Evolutionary conservation across 2,329 filamentous ascomycete species (phyloP), one percentile per base, ranked within the genome.

Genomic region (Penicillium corylophilum): DNA sequence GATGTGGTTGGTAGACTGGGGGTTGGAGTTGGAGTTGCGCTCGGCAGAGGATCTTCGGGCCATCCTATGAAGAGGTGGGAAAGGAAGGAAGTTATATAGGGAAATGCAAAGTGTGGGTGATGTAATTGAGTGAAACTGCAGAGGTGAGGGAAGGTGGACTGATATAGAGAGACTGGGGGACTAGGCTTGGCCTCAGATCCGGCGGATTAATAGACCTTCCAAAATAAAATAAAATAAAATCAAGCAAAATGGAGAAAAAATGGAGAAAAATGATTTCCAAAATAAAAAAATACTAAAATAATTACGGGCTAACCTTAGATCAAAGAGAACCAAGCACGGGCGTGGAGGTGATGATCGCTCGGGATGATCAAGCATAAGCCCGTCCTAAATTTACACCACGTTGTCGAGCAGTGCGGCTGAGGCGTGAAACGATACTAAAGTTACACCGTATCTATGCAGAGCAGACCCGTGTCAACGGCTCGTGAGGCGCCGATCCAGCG

Each of bases 291-390:
- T 43, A 47, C 16, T 44, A 57, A 53, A 53, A 52, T 50, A 54
- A 54, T 45, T 23, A n/a, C 45, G 23, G 36, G 44, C 49, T 51
- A 57, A 55, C 54, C 51, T 60, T 56, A 59, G 57, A 62, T 62
- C 55, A 48, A 46, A 45, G 47, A 46, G 48, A 53, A 54, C 51
- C 40, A 46, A 55, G 55, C 57, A 60, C 57, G 53, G 59, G 53
- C 57, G 57, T 56, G 59, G 59, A 57, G 55, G 57, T 41, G 50
- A 50, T 54, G 56, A 61, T 61, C 59, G 56, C 54, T 57, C 59
- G 59, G 59, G 59, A 62, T 52, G 59, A 62, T 61, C 57, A 61
- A 61, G 57, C 35, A 50, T 56, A 55, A 52, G 52, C 52, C 42
- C 49, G 50, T 60, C 49, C 59, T 62, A 59, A 58, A 56, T 53